These are phyloP conservation scores for Geotrichum bryndzae DNA, from an alignment of 1,139 yeast species.

Conservation along the genomic window DNA sequence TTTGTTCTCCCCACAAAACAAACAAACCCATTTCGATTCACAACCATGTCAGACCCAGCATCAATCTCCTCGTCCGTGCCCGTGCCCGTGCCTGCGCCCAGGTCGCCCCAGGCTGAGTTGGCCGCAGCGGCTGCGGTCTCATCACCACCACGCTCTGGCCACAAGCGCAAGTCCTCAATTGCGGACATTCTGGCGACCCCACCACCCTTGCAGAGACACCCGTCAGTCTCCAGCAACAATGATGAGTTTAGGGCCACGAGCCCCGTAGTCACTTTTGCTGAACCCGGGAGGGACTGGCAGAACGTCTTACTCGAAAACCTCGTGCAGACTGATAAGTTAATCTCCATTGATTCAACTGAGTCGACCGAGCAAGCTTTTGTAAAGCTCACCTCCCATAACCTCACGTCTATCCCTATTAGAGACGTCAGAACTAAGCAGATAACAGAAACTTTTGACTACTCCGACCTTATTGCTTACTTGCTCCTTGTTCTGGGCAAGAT, in stretches of 20 bases:
- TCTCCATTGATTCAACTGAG: constrained; percentile 54
- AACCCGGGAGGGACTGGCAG: constrained; percentile 55
- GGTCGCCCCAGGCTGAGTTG: constrained; percentile 6
- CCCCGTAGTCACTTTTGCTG: constrained; percentile 23
- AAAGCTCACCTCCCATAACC: constrained; percentile 58
- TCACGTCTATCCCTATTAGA: constrained; percentile 78
- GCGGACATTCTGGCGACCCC: constrained; percentile 81
- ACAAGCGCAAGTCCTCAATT: constrained; percentile 42
- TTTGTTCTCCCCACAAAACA: not conserved
- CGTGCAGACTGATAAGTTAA: constrained; percentile 71
- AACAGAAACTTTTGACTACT: constrained; percentile 78
- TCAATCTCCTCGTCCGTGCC: not conserved
- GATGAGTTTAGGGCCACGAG: constrained; percentile 16
- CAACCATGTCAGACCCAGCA: not conserved
- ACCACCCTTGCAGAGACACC: constrained; percentile 48
- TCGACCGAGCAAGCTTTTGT: constrained; percentile 88
- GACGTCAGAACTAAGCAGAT: constrained; percentile 42
- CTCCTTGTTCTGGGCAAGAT: constrained; percentile 64
- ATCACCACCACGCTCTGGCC: not conserved
- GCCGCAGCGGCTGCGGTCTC: constrained; percentile 9
- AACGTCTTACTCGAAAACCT: constrained; percentile 65
- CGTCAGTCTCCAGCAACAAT: constrained; percentile 18
- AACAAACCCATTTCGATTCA: not conserved
- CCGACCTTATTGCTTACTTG: constrained; percentile 81
- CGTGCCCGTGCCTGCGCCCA: constrained; percentile 3